These are phyloP conservation scores for Cryptosporidium parvum DNA, from an alignment of 169 alveolate genomes.

Conservation along the genomic window DNA sequence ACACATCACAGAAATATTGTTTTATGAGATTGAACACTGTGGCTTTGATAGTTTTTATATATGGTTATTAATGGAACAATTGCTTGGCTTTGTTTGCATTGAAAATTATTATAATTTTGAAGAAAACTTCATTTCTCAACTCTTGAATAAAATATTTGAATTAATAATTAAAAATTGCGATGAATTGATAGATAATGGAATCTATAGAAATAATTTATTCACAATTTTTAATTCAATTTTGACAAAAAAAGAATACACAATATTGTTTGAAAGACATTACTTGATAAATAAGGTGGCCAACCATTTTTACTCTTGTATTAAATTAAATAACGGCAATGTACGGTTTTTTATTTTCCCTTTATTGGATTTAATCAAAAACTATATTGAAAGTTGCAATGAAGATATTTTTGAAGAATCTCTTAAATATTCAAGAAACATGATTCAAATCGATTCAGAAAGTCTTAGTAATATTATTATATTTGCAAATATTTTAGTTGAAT, in stretches of 20 bases:
- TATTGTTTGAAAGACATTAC: neutral
- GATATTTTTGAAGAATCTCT: neutral
- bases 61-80: slow-evolving; percentile 43
- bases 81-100: neutral
- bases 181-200: slow-evolving; percentile 33
- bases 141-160: slow-evolving; percentile 9
- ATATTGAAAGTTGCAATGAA: neutral
- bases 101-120: neutral
- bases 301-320: slow-evolving; percentile 8
- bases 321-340: neutral
- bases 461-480: neutral
- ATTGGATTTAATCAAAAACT: slow-evolving; percentile 5
- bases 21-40: slow-evolving; percentile 27
- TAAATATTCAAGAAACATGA: neutral
- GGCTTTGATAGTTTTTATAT: slow-evolving; percentile 18
- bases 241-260: slow-evolving; percentile 3
- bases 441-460: neutral
- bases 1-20: neutral
- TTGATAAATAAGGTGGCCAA: neutral
- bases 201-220: slow-evolving; percentile 23
- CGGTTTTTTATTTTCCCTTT: slow-evolving; percentile 61
- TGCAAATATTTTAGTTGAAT: slow-evolving; percentile 33
- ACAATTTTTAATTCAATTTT: slow-evolving; percentile 34
- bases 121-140: neutral
- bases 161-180: slow-evolving; percentile 12